Conservation (phyloP, 805 yeast genomes). For the Starmera dryadoides region DNA sequence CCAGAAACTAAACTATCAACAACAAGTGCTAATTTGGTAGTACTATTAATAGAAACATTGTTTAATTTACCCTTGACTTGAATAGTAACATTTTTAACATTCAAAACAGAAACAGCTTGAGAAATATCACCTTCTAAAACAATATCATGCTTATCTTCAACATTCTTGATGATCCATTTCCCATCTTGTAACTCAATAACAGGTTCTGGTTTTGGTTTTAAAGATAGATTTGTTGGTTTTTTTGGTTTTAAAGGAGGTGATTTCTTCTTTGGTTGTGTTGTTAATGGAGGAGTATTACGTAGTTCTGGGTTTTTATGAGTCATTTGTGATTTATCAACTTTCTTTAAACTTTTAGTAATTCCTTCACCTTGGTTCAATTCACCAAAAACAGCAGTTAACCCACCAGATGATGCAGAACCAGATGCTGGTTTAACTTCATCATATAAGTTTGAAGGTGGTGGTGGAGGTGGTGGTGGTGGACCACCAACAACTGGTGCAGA, state of each 20-base stretch:
- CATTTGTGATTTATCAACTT: slow-evolving; percentile 90
- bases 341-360: slow-evolving; percentile 80
- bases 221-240: slow-evolving; percentile 61
- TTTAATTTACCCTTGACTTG: slow-evolving; percentile 89
- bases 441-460: slow-evolving; percentile 75
- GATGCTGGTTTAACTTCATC: slow-evolving; percentile 27
- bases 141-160: slow-evolving; percentile 54
- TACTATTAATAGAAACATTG: slow-evolving; percentile 73
- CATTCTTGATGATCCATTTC: slow-evolving; percentile 85
- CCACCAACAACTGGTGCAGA: slow-evolving; percentile 83
- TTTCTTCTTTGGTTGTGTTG: slow-evolving; percentile 26
- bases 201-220: slow-evolving; percentile 45
- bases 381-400: slow-evolving; percentile 87
- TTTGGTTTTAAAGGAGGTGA: slow-evolving; percentile 71
- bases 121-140: slow-evolving; percentile 72
- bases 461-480: slow-evolving; percentile 91
- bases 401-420: slow-evolving; percentile 29
- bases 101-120: slow-evolving; percentile 86
- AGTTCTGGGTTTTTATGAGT: slow-evolving; percentile 87
- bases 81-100: slow-evolving; percentile 64
- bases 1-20: slow-evolving; percentile 84
- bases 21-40: slow-evolving; percentile 67
- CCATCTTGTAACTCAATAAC: slow-evolving; percentile 77
- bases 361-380: slow-evolving; percentile 80
- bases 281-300: slow-evolving; percentile 31